Evolutionary conservation across 1,284 basidiomycete genomes (phyloP), one percentile per base, ranked within the genome.

Genomic region (Neolentinus lepideus): DNA sequence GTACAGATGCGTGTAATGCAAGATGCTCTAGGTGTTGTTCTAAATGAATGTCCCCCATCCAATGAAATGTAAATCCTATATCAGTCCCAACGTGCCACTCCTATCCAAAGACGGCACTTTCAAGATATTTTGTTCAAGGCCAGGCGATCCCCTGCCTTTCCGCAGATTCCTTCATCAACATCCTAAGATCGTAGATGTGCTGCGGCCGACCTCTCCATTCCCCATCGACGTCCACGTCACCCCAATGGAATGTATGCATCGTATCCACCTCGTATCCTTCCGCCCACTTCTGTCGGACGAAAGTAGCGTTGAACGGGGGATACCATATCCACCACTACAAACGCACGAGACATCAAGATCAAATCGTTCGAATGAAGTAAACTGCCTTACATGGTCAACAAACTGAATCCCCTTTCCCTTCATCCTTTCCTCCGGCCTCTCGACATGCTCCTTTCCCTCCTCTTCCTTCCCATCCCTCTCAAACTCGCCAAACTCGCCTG

Each of bases 181-280:
- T 55, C 29, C 73, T 66, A 21, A 77, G 67, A 27, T 75, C 74
- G 24, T 60, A 61, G 22, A 77, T 67, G 45, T 74, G 68, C 35
- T 61, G 61, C 27, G 67, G 67, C 47, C 71, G 64, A 0, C 66
- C 69, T 48, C 57, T 64, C 77, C 76, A 76, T 9, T 62, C 57
- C 1, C 73, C 73, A 33, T 70, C 65, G 14, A 61, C 62, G 12
- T 59, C 68, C 16, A 57, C 66, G 51, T 75, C 74, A 1, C 74
- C 74, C 74, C 77, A 77, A 57, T 75, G 74, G 58, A 77, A 79
- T 0, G 75, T 72, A 59, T 80, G 78, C 62, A 79, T 78, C 3
- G 77, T 75, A 57, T 78, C 78, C 11, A 80, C 77, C 55, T 78
- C 74, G 55, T 66, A 69, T 1, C 75, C 76, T 53, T 70, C 64